Conservation (phyloP, 75 land plant species). For the Cryptomeria japonica region DNA sequence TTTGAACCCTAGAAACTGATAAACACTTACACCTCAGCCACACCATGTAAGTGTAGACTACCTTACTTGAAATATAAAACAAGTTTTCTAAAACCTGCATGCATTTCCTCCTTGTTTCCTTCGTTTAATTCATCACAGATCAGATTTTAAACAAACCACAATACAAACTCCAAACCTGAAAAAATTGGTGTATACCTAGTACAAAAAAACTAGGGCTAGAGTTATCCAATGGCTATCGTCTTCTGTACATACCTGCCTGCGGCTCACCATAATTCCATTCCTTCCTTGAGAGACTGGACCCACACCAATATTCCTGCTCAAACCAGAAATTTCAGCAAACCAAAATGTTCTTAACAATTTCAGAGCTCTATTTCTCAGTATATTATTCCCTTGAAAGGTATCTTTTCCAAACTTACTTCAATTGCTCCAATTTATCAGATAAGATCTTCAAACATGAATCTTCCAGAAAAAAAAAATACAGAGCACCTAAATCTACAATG, state of each 20-base stretch:
- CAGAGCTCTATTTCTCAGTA: not conserved
- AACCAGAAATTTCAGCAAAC: not conserved
- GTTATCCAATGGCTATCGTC: not conserved
- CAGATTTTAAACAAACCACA: not conserved
- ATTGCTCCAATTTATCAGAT: not conserved
- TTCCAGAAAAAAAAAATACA: not conserved
- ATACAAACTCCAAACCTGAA: not conserved
- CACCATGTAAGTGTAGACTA: not conserved
- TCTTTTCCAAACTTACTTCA: not conserved
- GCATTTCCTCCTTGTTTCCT: not conserved
- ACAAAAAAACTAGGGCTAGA: slow-evolving; percentile 3
- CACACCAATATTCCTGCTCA: not conserved
- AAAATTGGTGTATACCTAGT: not conserved
- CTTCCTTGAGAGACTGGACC: slow-evolving; percentile 32
- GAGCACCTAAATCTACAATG: not conserved
- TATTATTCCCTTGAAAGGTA: not conserved
- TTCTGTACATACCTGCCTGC: slow-evolving; percentile 67
- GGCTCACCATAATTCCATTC: slow-evolving; percentile 89
- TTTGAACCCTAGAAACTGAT: no score
- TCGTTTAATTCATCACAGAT: not conserved
- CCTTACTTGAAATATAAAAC: not conserved
- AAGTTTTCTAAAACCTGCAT: not conserved
- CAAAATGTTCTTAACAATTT: not conserved
- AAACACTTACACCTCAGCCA: no score
- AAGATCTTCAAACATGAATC: not conserved